Evolutionary conservation across 768 basidiomycete genomes (phyloP).

Genomic region (Mycena sanguinolenta): DNA sequence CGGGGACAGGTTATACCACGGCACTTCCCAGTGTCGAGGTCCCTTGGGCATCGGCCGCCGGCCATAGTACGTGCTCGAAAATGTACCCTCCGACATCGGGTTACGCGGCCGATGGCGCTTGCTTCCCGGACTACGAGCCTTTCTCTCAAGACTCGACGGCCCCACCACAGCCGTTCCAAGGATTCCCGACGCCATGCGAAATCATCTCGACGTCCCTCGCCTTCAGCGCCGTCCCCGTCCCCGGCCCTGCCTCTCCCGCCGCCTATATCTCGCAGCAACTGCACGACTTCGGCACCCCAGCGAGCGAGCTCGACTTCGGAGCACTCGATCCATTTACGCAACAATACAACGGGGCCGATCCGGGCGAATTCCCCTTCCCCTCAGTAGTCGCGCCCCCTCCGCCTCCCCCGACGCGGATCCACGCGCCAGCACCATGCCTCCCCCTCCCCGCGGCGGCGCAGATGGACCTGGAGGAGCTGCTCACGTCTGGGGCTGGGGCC

Average conservation of each 20-base stretch:
- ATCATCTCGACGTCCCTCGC: background rate
- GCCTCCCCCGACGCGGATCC: background rate
- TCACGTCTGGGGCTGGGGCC: constrained; percentile 1
- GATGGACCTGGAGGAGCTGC: constrained; percentile 3
- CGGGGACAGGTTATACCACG: background rate
- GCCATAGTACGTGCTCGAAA: background rate
- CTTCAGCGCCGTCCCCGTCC: background rate
- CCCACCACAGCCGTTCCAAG: background rate
- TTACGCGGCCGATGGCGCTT: background rate
- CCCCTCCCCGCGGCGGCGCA: background rate
- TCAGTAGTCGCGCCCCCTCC: background rate
- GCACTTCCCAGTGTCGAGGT: background rate
- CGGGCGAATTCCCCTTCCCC: background rate
- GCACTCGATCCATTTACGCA: too few relatives aligned
- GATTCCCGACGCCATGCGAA: constrained; percentile 3
- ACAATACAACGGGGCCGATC: background rate
- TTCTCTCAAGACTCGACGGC: background rate
- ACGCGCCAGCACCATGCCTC: constrained; percentile 11
- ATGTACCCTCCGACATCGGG: background rate
- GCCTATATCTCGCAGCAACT: background rate
- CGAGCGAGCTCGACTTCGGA: too few relatives aligned
- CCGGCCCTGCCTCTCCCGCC: background rate
- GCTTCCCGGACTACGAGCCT: constrained; percentile 3
- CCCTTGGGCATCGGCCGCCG: background rate
- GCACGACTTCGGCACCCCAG: too few relatives aligned